phyloP scores from a whole-genome alignment of 306 rosid species.

The Trichosanthes cucumerina region DNA sequence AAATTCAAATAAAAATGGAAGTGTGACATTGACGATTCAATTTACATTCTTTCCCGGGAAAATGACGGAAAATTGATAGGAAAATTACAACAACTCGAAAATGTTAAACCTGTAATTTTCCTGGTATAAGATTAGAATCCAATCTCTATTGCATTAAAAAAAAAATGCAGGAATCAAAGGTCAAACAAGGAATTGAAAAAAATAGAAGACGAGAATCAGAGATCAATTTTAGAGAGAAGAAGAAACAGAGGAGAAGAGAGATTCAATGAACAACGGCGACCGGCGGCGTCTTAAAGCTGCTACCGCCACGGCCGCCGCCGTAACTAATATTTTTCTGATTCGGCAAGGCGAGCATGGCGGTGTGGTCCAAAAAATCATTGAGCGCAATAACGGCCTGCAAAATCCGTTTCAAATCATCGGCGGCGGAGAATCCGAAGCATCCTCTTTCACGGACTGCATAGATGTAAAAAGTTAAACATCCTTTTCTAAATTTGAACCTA shows the following conservation, averaged over 20 bases:
- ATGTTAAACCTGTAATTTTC: not conserved
- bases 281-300: not conserved
- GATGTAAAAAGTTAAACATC: slow-evolving; percentile 79
- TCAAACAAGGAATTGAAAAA: not conserved
- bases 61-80: not conserved
- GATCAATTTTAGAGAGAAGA: not conserved
- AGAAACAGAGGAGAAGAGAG: not conserved
- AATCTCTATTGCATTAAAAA: not conserved
- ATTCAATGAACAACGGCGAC: slow-evolving; percentile 65
- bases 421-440: slow-evolving; percentile 44
- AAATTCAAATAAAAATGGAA: not conserved
- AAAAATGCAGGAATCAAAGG: not conserved
- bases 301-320: slow-evolving; percentile 21
- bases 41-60: not conserved
- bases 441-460: slow-evolving; percentile 68
- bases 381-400: slow-evolving; percentile 67
- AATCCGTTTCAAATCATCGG: slow-evolving; percentile 55
- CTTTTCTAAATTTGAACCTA: slow-evolving; percentile 88
- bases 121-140: not conserved
- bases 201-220: not conserved
- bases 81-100: not conserved
- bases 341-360: slow-evolving; percentile 90
- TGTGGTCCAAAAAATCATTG: slow-evolving; percentile 89
- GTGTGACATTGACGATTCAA: not conserved
- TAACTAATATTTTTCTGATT: slow-evolving; percentile 57